A percentile compares a stretch with the other conserved stretches of the same genome.
Conservation (phyloP, 2,329 filamentous ascomycete species). For the Pestalotiopsis sp. region DNA sequence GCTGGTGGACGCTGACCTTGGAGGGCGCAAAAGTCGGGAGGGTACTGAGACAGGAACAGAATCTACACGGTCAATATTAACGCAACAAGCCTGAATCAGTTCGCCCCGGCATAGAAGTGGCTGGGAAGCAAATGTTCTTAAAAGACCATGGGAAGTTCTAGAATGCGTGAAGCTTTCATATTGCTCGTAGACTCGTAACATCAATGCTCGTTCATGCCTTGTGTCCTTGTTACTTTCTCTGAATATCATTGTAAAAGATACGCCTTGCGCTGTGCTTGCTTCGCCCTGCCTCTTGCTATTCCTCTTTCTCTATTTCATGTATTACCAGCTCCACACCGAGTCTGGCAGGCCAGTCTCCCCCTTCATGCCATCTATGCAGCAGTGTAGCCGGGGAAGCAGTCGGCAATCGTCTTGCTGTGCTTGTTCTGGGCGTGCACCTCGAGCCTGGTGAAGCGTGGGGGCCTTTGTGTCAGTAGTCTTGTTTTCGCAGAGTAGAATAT, state of each 20-base stretch:
- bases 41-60: slow-evolving; percentile 20
- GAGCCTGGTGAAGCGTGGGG: slow-evolving; percentile 44
- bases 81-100: neutral
- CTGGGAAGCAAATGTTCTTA: neutral
- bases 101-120: neutral
- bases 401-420: slow-evolving; percentile 69
- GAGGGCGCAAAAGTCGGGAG: neutral
- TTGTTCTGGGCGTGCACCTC: slow-evolving; percentile 74
- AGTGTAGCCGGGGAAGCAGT: slow-evolving; percentile 65
- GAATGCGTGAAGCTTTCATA: slow-evolving; percentile 1
- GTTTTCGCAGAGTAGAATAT: neutral
- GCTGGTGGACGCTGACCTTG: neutral
- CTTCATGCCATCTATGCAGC: slow-evolving; percentile 14
- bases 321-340: slow-evolving; percentile 4
- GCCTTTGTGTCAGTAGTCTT: neutral
- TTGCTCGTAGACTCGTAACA: slow-evolving; percentile 13
- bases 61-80: slow-evolving; percentile 40
- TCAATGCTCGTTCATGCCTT: neutral
- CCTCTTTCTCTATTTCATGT: neutral
- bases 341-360: neutral
- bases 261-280: slow-evolving; percentile 22
- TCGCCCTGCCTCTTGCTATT: neutral
- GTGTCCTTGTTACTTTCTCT: slow-evolving; percentile 9
- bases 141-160: neutral
- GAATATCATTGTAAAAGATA: slow-evolving; percentile 16